Evolutionary conservation across 805 yeast species (phyloP).

Genomic region (Yarrowia keelungensis): DNA sequence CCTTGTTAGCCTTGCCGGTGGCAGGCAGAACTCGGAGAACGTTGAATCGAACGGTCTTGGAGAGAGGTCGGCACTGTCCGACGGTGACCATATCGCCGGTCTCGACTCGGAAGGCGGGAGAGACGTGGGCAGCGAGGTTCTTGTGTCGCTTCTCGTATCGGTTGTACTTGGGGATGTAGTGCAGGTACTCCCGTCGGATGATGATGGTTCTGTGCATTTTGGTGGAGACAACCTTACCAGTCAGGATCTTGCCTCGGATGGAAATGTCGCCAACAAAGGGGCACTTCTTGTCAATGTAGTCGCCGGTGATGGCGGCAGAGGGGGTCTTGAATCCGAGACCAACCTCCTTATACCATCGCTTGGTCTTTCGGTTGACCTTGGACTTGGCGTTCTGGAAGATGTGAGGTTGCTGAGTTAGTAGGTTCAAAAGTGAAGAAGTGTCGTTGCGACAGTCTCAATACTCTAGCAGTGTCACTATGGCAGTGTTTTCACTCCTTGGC

Average conservation of each 20-base stretch:
- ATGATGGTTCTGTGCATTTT: constrained; percentile 99
- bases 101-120: constrained; percentile 99
- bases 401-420: constrained; percentile 88
- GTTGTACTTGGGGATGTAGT: constrained; percentile 99
- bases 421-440: too few species aligned
- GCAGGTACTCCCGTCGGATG: constrained; percentile 99
- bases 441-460: too few species aligned
- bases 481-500: too few species aligned
- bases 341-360: constrained; percentile 99
- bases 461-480: too few species aligned
- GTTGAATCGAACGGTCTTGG: constrained; percentile 99
- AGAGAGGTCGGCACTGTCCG: constrained; percentile 99
- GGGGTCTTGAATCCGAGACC: constrained; percentile 99
- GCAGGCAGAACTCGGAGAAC: constrained; percentile 94
- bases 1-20: constrained; percentile 83
- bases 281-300: constrained; percentile 99
- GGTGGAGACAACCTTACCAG: constrained; percentile 99
- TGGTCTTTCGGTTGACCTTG: constrained; percentile 97
- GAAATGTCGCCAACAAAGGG: constrained; percentile 97
- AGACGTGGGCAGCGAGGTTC: constrained; percentile 99
- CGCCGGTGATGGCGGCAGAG: constrained; percentile 96
- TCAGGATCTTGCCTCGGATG: constrained; percentile 99
- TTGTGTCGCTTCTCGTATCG: constrained; percentile 99
- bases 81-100: constrained; percentile 99
- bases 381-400: constrained; percentile 99